phyloP scores from a whole-genome alignment of 495 filamentous ascomycete genomes.

The Daldinia decipiens region DNA sequence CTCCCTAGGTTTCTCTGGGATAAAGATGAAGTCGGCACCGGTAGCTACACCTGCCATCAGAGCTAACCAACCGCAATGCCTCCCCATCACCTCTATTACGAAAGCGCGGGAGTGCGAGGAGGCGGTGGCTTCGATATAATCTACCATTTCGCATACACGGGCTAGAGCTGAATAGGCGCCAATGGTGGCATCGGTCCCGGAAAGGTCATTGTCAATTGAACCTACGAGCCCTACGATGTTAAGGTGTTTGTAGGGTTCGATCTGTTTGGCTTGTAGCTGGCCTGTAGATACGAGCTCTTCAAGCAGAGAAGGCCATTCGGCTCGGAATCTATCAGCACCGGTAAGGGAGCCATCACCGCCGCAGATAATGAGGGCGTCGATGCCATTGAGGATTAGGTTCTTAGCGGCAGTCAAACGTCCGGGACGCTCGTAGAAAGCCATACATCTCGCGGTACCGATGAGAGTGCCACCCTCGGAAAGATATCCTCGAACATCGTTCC shows the following conservation, averaged over 20 bases:
- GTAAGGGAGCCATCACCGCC: slow-evolving; percentile 98
- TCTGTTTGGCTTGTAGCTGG: slow-evolving; percentile 74
- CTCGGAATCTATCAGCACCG: slow-evolving; percentile 91
- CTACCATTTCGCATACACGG: slow-evolving; percentile 92
- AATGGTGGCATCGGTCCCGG: slow-evolving; percentile 96
- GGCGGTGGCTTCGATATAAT: slow-evolving; percentile 96
- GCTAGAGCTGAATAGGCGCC: slow-evolving; percentile 93
- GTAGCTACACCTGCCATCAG: slow-evolving; percentile 96
- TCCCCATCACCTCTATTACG: slow-evolving; percentile 99
- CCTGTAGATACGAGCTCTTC: slow-evolving; percentile 79
- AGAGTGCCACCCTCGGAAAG: slow-evolving; percentile 94
- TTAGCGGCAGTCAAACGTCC: slow-evolving; percentile 87
- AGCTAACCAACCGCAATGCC: slow-evolving; percentile 97
- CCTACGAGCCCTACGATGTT: slow-evolving; percentile 98
- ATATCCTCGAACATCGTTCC: slow-evolving; percentile 96
- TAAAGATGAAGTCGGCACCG: slow-evolving; percentile 95
- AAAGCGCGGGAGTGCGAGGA: slow-evolving; percentile 97
- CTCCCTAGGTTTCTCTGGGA: slow-evolving; percentile 92
- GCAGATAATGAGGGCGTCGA: slow-evolving; percentile 95
- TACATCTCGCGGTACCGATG: slow-evolving; percentile 94
- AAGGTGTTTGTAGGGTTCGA: slow-evolving; percentile 77
- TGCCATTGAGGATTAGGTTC: slow-evolving; percentile 91
- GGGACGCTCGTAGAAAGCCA: slow-evolving; percentile 84
- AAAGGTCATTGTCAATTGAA: slow-evolving; percentile 98
- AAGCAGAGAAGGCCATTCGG: slow-evolving; percentile 88